Base-by-base conservation (phyloP, 2,329 filamentous ascomycete species). In the Neopestalotiopsis sp. region DNA sequence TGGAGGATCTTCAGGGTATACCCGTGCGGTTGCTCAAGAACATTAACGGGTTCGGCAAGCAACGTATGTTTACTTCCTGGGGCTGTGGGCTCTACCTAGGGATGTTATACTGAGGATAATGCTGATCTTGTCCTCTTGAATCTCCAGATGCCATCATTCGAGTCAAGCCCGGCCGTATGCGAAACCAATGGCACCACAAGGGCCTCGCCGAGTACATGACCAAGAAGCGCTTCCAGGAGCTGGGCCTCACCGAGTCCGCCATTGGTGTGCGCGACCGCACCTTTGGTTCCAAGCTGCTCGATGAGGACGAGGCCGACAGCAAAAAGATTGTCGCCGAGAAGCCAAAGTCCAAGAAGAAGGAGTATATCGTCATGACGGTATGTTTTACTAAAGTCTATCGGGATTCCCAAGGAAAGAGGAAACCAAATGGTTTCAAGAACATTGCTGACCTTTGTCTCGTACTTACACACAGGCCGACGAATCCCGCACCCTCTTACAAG, bases 1-100 rank as follows among this genome's bases (percentile, higher is more conserved):
- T 78, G 56, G 76, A 78, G 63, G 80, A 83, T 68, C 74, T 78
- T 32, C 75, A 80, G 69, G 82, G 82, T 69, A 81, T 84, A 13
- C 77, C 83, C 24, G 83, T 85, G 73, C 82, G 83, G 30, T 76
- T 85, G 70, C 75, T 84, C 9, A 70, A 78, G 67, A 80, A 84
- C 68, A 78, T 85, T 14, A 74, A 75, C 28, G 76, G 77, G 24
- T 84, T 80, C 69, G 83, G 83, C 5, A 79, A 80, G 68, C 79
- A 79, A 74, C 68, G 80, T 81, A 72, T 12, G 75, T 68, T 12
- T 52, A 28, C 17, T 42, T 28, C 24, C 24, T 28, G 24, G 24
- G 28, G 6, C 20, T n/a, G 12, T 38, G 24, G 32, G 7, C 59
- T 62, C 59, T 34, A 28, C 32, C 10, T 20, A 5, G 56, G 24